Evolutionary conservation across 345 rosid species (phyloP), one percentile per base, ranked within the genome.

Genomic region (Salix caprea): DNA sequence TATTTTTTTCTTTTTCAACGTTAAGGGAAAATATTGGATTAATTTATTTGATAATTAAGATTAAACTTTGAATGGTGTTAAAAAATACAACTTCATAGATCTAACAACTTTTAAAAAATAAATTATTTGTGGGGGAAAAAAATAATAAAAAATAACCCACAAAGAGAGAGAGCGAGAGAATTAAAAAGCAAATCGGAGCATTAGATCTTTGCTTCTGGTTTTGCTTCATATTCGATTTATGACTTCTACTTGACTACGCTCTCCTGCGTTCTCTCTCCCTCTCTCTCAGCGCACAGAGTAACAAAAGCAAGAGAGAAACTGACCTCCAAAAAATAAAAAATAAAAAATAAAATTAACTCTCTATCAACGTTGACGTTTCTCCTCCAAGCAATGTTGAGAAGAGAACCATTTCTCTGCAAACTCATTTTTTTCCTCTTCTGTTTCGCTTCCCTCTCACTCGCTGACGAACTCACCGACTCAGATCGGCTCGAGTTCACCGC

Each of bases 401-500:
- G 70, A 46, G 15, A 44, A 40, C 14, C 21, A n/a, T 46, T 65
- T 9, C 65, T 60, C 3, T 32, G 62, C 28, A 11, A 16, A 21
- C 42, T 74, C 13, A 11, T 48, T 21, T 69, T 73, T 0, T 67
- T 73, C 15, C 36, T 44, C 39, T 1, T 58, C 37, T 30, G 34
- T 36, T 72, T 77, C 56, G 65, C 69, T 23, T 30, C 71, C 7
- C 21, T 52, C 44, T 78, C 73, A 9, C 48, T 42, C 28, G 77
- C 72, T 66, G 19, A 39, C 40, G 69, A 78, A 30, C 62, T 78
- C 52, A 34, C 34, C 19, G 74, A 68, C 28, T 61, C 76, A 16
- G 77, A 78, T 78, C 73, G n/a, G 69, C 73, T 3, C 26, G 52
- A 52, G 13, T 19, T 56, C 76, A 9, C 9, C 61, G 54, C 58